These are phyloP conservation scores for Halenospora varia DNA, from an alignment of 495 filamentous ascomycete species.

Conservation along the genomic window DNA sequence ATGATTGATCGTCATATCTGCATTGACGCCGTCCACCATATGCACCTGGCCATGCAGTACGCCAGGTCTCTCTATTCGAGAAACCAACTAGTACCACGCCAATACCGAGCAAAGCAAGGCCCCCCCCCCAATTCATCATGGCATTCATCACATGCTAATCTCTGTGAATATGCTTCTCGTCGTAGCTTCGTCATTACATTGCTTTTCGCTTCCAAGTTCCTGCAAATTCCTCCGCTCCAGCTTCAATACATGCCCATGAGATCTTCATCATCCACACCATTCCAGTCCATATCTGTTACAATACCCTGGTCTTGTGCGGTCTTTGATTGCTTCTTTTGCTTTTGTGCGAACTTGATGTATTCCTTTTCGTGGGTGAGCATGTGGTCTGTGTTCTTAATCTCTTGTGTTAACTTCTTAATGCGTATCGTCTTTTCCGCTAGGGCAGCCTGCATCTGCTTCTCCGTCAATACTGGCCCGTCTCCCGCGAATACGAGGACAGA, in stretches of 20 bases:
- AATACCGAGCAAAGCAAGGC: conserved; percentile 1
- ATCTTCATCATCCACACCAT: conserved; percentile 58
- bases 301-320: conserved; percentile 22
- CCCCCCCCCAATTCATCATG: conserved; percentile 3
- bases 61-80: not conserved
- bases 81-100: conserved; percentile 3
- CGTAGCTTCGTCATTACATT: not conserved
- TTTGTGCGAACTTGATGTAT: conserved; percentile 47
- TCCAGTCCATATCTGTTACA: conserved; percentile 28
- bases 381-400: conserved; percentile 46
- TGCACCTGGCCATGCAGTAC: conserved; percentile 15
- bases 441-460: conserved; percentile 41
- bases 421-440: conserved; percentile 37
- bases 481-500: conserved; percentile 37
- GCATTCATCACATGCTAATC: not conserved
- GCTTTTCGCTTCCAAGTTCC: not conserved
- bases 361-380: conserved; percentile 57
- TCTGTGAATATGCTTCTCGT: not conserved
- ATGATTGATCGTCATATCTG: not conserved
- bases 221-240: too few species aligned
- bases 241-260: conserved; percentile 48
- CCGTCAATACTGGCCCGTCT: conserved; percentile 31
- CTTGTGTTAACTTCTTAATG: conserved; percentile 38
- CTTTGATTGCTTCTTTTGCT: conserved; percentile 38
- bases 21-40: conserved; percentile 26